Base-by-base conservation (phyloP, 306 rosid genomes). In the Fragaria nilgerrensis region DNA sequence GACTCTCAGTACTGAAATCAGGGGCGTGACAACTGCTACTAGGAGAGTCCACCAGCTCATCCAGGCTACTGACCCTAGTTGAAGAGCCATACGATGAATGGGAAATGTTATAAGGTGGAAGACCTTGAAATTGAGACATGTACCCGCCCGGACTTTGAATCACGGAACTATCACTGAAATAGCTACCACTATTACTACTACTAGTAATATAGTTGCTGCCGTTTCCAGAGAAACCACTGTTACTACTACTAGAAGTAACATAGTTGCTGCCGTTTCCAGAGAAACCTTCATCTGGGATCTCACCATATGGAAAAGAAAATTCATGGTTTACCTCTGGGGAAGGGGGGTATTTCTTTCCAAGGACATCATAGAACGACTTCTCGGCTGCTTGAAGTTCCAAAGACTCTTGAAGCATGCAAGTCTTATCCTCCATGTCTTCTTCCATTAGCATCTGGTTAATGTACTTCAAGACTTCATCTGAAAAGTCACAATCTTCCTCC, bases 361-460 rank as follows among this genome's bases (percentile, higher is more conserved):
- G 89, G 39, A 86, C 97, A 20, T 96, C 99, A 55, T 96, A 96
- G 67, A 96, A 88, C 2, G 98, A 80, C 85, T 86, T 91, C 87
- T 92, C 99, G 2, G 99, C 97, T 20, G 90, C 92, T 72, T 92
- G 96, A 87, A 95, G 96, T 83, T 92, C 98, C 82, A 92, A 82
- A 78, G 99, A 95, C 81, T 91, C 97, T 78, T 92, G 94, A 77
- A 87, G 90, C 94, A 88, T 89, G 76, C 96, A 89, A 47, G 89
- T 83, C 86, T 86, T 92, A 55, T 91, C 99, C 79, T 92, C 99
- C 88, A 91, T 79, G 74, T 92, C 99, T 82, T 92, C 98, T 75
- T 96, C 98, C 99, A 96, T 96, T 22, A 96, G 99, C 75, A 92
- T 96, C 86, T 91, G 96, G 85, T 70, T 91, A 64, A 96, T 96